phyloP scores from a whole-genome alignment of 345 rosid species.

The Eucalyptus rudis region DNA sequence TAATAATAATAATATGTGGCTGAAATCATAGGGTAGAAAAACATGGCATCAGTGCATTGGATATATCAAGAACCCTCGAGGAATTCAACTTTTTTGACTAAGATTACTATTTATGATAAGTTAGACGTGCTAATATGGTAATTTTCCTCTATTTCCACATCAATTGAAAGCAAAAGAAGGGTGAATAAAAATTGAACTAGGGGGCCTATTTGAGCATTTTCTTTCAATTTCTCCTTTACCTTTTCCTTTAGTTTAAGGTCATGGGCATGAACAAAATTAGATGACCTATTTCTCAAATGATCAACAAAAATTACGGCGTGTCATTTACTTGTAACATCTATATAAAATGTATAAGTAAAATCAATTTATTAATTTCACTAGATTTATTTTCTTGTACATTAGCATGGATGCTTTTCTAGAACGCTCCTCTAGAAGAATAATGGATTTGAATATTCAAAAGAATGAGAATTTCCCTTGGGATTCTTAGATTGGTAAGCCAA shows the following conservation, averaged over 20 bases:
- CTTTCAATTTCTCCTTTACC: too few species aligned
- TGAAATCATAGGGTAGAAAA: neutral
- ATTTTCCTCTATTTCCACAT: neutral
- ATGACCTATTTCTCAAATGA: neutral
- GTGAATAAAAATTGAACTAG: neutral
- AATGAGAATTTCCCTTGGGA: neutral
- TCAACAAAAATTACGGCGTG: rapidly evolving
- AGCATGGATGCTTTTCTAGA: neutral
- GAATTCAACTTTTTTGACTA: neutral
- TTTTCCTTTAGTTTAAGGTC: neutral
- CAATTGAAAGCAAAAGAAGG: neutral
- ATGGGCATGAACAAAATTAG: neutral
- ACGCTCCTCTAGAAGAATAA: neutral
- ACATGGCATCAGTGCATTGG: neutral
- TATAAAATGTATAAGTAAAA: too few species aligned
- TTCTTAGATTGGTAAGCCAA: neutral
- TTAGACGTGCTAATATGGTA: neutral
- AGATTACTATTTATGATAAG: neutral
- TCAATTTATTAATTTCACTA: too few species aligned
- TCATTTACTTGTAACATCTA: neutral
- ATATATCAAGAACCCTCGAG: neutral
- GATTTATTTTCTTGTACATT: neutral
- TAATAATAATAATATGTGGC: neutral
- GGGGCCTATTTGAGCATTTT: too few species aligned
- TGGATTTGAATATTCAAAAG: neutral